These are phyloP conservation scores for Tylopilus sp. DNA, from an alignment of 768 basidiomycete species.

Conservation along the genomic window DNA sequence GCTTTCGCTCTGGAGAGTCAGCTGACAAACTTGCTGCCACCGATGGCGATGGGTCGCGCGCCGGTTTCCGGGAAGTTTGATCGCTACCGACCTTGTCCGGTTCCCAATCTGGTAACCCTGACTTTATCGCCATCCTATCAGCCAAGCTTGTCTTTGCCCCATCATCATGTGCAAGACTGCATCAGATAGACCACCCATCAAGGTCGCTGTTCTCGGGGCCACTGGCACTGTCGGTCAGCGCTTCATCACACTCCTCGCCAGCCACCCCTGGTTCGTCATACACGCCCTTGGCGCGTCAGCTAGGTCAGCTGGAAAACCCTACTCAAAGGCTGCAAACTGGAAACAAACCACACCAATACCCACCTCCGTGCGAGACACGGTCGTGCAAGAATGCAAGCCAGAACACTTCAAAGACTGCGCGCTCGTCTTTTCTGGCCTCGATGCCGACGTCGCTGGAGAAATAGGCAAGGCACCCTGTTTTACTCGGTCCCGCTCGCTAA, in stretches of 20 bases:
- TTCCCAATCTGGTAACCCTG: not conserved
- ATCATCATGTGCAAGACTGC: conserved; percentile 19
- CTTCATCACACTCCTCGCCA: conserved; percentile 83
- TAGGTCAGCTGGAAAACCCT: conserved; percentile 82
- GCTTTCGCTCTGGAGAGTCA: too few species aligned
- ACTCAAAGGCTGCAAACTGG: conserved; percentile 75
- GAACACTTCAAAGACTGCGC: conserved; percentile 76
- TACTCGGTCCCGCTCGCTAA: not conserved
- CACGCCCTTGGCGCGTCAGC: conserved; percentile 87
- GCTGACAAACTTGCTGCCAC: too few species aligned
- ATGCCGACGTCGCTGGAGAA: conserved; percentile 91
- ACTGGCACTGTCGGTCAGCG: conserved; percentile 96
- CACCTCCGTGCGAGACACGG: conserved; percentile 43
- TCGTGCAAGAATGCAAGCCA: conserved; percentile 75
- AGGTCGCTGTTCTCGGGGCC: conserved; percentile 80
- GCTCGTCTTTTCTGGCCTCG: conserved; percentile 93
- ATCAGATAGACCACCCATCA: conserved; percentile 26
- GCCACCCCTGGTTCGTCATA: conserved; percentile 88
- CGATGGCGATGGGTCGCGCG: too few species aligned
- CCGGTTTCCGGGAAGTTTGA: not conserved
- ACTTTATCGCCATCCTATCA: not conserved
- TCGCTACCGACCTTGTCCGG: not conserved
- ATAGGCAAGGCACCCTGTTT: conserved; percentile 61
- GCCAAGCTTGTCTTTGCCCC: not conserved
- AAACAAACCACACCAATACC: conserved; percentile 85